phyloP scores from a whole-genome alignment of 2,329 filamentous ascomycete species.

The Elsinoe arachidis region DNA sequence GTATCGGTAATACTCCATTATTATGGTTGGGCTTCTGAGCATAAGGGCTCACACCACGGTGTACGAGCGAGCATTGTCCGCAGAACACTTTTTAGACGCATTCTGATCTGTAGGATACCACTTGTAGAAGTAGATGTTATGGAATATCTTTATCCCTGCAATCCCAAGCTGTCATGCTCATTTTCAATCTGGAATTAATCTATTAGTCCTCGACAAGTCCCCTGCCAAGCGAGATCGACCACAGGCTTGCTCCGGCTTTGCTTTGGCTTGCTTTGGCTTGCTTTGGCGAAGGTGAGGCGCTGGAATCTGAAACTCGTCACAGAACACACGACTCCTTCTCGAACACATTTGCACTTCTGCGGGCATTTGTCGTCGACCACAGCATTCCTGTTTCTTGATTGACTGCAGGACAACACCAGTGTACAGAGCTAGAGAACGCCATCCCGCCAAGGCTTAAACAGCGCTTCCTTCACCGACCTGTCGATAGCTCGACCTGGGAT shows the following conservation, averaged over 20 bases:
- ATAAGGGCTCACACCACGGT: not conserved
- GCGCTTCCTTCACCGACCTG: slow-evolving; percentile 7
- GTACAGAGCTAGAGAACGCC: not conserved
- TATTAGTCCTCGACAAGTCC: not conserved
- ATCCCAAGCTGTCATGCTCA: not conserved
- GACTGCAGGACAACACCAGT: not conserved
- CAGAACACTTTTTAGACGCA: not conserved
- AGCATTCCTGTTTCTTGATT: not conserved
- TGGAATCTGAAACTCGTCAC: slow-evolving; percentile 1
- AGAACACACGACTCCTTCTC: slow-evolving; percentile 1
- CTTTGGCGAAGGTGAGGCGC: not conserved
- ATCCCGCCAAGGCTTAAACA: not conserved
- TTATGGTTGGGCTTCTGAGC: not conserved
- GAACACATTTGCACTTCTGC: not conserved
- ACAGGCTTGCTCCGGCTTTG: not conserved
- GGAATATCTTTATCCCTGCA: not conserved
- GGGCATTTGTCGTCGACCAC: not conserved
- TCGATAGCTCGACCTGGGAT: not conserved
- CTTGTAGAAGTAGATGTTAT: slow-evolving; percentile 9
- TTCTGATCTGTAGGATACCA: slow-evolving; percentile 1
- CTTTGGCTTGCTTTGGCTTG: not conserved
- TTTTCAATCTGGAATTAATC: not conserved
- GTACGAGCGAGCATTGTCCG: not conserved
- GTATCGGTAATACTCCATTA: not conserved
- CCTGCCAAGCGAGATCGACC: slow-evolving; percentile 5